Evolutionary conservation across 305 asterid genomes (phyloP).

Genomic region (Fraxinus floribunda): DNA sequence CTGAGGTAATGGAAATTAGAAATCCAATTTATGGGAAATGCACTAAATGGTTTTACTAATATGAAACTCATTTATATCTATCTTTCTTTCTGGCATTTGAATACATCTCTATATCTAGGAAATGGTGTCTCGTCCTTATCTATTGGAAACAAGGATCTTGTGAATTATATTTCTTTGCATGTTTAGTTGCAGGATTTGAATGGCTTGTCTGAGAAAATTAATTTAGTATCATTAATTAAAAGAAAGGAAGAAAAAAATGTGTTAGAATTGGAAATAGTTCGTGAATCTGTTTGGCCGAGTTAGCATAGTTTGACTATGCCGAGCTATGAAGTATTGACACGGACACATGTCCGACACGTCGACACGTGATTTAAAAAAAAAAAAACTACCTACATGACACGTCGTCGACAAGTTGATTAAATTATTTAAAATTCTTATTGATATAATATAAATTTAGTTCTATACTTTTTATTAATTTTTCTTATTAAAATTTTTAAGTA

Average conservation of each 20-base stretch:
- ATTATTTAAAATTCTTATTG: too few species aligned
- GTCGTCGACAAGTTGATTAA: too few species aligned
- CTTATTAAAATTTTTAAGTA: too few species aligned
- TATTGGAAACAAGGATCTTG: conserved; percentile 1
- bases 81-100: not conserved
- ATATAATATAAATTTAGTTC: too few species aligned
- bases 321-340: not conserved
- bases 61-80: not conserved
- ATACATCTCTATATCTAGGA: conserved; percentile 9
- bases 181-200: not conserved
- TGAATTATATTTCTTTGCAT: not conserved
- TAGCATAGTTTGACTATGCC: not conserved
- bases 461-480: too few species aligned
- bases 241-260: not conserved
- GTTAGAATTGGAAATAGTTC: not conserved
- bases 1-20: not conserved
- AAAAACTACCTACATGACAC: too few species aligned
- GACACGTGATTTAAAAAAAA: too few species aligned
- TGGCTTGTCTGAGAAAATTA: not conserved
- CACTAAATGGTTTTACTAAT: not conserved
- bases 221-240: conserved; percentile 7
- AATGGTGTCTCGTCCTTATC: not conserved
- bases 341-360: too few species aligned
- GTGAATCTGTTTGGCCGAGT: not conserved
- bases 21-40: not conserved